Percentiles rank a stretch among this genome's conserved stretches.
Evolutionary conservation across 1,139 yeast species (phyloP).

Genomic region (Nadsonia commutata): DNA sequence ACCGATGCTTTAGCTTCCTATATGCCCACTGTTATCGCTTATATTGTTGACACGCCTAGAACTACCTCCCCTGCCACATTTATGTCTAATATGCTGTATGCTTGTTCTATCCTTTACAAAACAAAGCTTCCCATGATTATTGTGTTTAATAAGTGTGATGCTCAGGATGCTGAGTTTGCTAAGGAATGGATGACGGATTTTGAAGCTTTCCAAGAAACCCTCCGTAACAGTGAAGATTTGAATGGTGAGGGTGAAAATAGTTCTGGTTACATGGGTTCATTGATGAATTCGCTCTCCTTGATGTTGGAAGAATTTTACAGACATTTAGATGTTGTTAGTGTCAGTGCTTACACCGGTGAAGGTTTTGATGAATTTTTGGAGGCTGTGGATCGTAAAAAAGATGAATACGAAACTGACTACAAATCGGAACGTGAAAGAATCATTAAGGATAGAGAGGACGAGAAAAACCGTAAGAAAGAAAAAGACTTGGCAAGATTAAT

Average conservation of each 20-base stretch:
- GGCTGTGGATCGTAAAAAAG: constrained; percentile 75
- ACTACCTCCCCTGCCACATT: constrained; percentile 90
- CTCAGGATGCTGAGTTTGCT: constrained; percentile 70
- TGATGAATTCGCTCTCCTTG: constrained; percentile 86
- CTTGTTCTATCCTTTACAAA: constrained; percentile 91
- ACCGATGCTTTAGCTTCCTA: constrained; percentile 95
- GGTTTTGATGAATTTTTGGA: constrained; percentile 84
- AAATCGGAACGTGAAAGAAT: constrained; percentile 78
- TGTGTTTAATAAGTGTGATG: constrained; percentile 92
- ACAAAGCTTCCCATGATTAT: constrained; percentile 94
- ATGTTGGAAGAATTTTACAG: constrained; percentile 95
- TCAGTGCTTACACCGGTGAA: constrained; percentile 80
- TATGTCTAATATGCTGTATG: constrained; percentile 95
- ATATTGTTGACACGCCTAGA: constrained; percentile 92
- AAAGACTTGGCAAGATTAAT: constrained; percentile 56
- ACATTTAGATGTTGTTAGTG: constrained; percentile 81
- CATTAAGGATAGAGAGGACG: constrained; percentile 59
- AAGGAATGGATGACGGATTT: constrained; percentile 97
- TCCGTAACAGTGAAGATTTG: constrained; percentile 41
- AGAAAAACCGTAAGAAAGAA: constrained; percentile 59
- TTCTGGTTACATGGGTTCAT: constrained; percentile 87
- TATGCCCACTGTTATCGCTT: constrained; percentile 90
- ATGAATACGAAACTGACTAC: constrained; percentile 74
- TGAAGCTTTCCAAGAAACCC: constrained; percentile 74
- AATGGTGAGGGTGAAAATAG: constrained; percentile 56